Percentiles rank a stretch among this genome's conserved stretches.
These are phyloP conservation scores for Penicillium paxilli DNA, from an alignment of 495 filamentous ascomycete species.

Conservation along the genomic window DNA sequence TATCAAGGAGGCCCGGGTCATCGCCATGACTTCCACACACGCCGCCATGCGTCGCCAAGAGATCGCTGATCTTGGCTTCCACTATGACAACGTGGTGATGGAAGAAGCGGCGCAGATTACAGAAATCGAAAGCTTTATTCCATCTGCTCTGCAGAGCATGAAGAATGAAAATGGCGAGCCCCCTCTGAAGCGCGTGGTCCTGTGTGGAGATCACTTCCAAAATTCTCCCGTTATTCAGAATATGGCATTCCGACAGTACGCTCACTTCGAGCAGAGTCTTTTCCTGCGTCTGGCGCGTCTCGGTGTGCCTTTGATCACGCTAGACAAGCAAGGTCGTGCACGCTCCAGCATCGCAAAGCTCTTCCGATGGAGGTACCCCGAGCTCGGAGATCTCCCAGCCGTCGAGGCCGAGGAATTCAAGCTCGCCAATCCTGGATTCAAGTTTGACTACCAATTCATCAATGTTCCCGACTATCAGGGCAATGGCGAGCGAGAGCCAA, in stretches of 20 bases:
- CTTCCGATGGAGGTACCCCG: slow-evolving; percentile 90
- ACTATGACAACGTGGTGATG: slow-evolving; percentile 98
- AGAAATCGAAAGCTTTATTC: slow-evolving; percentile 96
- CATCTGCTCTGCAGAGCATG: slow-evolving; percentile 79
- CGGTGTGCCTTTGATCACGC: slow-evolving; percentile 82
- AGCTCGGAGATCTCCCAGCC: slow-evolving; percentile 75
- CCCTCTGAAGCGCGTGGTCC: slow-evolving; percentile 80
- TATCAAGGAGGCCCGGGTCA: slow-evolving; percentile 89
- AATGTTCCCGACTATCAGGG: slow-evolving; percentile 94
- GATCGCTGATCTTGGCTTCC: slow-evolving; percentile 88
- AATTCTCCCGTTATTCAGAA: slow-evolving; percentile 97
- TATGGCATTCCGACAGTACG: slow-evolving; percentile 92
- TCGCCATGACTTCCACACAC: slow-evolving; percentile 98
- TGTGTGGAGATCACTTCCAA: slow-evolving; percentile 94
- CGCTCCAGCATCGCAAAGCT: slow-evolving; percentile 83
- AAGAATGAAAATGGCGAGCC: slow-evolving; percentile 70
- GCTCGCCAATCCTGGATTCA: slow-evolving; percentile 86
- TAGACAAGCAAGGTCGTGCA: slow-evolving; percentile 91
- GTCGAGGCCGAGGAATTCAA: slow-evolving; percentile 73
- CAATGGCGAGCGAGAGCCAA: slow-evolving; percentile 82
- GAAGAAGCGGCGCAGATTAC: slow-evolving; percentile 99
- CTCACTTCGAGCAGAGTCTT: slow-evolving; percentile 91
- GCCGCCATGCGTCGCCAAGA: slow-evolving; percentile 96
- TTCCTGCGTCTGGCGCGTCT: slow-evolving; percentile 89
- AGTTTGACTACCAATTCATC: slow-evolving; percentile 96